These are phyloP conservation scores for Lentithecium fluviatile DNA, from an alignment of 495 filamentous ascomycete species.

Conservation along the genomic window DNA sequence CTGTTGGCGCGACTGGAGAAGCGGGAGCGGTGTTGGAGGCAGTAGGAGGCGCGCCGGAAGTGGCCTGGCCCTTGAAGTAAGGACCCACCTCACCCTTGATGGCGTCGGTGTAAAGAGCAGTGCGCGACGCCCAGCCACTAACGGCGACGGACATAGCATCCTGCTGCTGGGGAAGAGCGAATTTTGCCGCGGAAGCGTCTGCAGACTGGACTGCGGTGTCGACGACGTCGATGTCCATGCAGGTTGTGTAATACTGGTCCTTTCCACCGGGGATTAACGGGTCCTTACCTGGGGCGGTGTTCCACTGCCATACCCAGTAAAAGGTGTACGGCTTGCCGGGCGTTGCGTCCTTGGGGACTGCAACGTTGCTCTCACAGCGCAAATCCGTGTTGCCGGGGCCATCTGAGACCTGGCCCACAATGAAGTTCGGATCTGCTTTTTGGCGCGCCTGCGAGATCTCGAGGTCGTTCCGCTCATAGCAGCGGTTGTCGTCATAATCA, in stretches of 20 bases:
- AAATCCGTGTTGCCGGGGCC: conserved; percentile 48
- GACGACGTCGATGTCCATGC: conserved; percentile 71
- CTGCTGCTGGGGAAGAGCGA: conserved; percentile 39
- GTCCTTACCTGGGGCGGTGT: conserved; percentile 52
- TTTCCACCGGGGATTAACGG: conserved; percentile 53
- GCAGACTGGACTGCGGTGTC: conserved; percentile 29
- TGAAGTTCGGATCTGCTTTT: conserved; percentile 48
- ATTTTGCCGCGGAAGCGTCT: neutral
- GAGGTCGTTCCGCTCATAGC: conserved; percentile 66
- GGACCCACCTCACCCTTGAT: conserved; percentile 25
- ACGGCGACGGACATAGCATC: conserved; percentile 38
- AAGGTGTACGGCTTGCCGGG: conserved; percentile 63
- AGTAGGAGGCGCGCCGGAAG: too few relatives aligned
- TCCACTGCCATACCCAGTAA: conserved; percentile 96
- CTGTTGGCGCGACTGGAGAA: too few relatives aligned
- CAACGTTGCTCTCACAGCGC: conserved; percentile 75
- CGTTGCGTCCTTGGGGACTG: conserved; percentile 59
- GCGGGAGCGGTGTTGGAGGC: too few relatives aligned
- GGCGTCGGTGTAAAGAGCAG: conserved; percentile 29
- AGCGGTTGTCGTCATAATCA: conserved; percentile 63
- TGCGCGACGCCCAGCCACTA: conserved; percentile 35
- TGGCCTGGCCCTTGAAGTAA: conserved; percentile 5
- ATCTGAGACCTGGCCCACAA: conserved; percentile 26
- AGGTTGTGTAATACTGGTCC: conserved; percentile 76
- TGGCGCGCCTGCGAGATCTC: conserved; percentile 57